Percentiles rank a stretch among this genome's conserved stretches.
These are phyloP conservation scores for Epichloe hybrida DNA, from an alignment of 2,329 filamentous ascomycete species.

Conservation along the genomic window DNA sequence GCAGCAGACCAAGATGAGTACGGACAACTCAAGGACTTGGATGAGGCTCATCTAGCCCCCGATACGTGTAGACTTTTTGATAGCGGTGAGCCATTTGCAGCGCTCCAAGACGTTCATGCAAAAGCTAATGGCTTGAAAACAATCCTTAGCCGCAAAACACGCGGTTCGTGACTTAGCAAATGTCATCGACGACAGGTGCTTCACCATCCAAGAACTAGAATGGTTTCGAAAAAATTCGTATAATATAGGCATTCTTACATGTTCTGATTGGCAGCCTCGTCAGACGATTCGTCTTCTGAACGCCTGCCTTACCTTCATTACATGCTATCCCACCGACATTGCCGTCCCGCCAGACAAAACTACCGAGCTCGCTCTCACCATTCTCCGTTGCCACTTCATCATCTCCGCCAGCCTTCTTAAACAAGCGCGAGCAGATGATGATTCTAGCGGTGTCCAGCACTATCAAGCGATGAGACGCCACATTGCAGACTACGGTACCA, in stretches of 20 bases:
- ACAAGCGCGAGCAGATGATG: constrained; percentile 7
- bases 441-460: constrained; percentile 39
- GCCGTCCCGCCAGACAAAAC: not conserved
- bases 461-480: constrained; percentile 51
- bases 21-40: constrained; percentile 6
- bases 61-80: constrained; percentile 42
- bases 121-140: constrained; percentile 4
- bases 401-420: constrained; percentile 26
- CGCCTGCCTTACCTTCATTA: constrained; percentile 38
- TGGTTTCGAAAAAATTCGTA: constrained; percentile 80
- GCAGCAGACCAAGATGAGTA: constrained; percentile 24
- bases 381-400: constrained; percentile 60
- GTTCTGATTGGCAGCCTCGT: constrained; percentile 37
- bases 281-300: constrained; percentile 42
- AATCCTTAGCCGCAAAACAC: constrained; percentile 13
- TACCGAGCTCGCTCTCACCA: constrained; percentile 23
- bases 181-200: constrained; percentile 31
- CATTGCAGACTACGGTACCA: constrained; percentile 22
- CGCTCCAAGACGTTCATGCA: not conserved
- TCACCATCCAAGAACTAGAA: constrained; percentile 53
- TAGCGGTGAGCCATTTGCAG: constrained; percentile 21
- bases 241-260: constrained; percentile 56
- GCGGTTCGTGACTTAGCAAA: constrained; percentile 23
- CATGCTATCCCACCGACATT: constrained; percentile 32
- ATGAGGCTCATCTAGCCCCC: constrained; percentile 15